phyloP scores from a whole-genome alignment of 2,329 filamentous ascomycete species.

The Diaporthe sp. region DNA sequence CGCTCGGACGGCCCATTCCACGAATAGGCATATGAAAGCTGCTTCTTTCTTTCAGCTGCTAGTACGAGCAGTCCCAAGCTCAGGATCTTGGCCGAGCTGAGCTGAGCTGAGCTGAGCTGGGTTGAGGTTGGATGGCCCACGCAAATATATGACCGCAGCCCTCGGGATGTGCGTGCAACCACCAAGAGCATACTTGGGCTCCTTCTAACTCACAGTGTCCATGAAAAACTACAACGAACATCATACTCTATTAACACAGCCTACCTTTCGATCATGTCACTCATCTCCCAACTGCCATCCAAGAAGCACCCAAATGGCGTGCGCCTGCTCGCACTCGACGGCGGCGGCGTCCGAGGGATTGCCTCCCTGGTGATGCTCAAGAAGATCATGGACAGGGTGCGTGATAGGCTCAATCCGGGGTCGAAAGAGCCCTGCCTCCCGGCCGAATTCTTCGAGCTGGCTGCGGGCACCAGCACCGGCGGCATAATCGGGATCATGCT shows the following conservation, averaged over 20 bases:
- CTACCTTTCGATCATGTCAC: not conserved
- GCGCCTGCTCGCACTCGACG: conserved; percentile 7
- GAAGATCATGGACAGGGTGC: not conserved
- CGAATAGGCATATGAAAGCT: not conserved
- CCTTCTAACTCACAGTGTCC: not conserved
- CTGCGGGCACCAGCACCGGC: not conserved
- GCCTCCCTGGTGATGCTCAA: not conserved
- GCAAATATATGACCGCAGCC: not conserved
- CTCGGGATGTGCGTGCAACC: not conserved
- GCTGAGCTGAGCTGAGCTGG: not conserved
- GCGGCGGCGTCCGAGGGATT: not conserved
- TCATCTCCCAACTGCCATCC: not conserved
- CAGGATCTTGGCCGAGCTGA: too few relatives aligned
- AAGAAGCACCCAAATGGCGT: not conserved
- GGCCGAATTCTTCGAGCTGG: conserved; percentile 4
- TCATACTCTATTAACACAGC: not conserved
- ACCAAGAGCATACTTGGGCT: not conserved
- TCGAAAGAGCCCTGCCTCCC: not conserved
- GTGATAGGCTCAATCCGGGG: not conserved
- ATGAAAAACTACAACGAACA: not conserved
- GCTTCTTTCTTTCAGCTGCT: not conserved
- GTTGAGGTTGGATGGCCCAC: not conserved
- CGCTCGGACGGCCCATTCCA: not conserved
- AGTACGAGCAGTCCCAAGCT: not conserved
- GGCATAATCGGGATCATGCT: conserved; percentile 6